Base-by-base conservation (phyloP, 768 basidiomycete species). In the Lentinula sp. region DNA sequence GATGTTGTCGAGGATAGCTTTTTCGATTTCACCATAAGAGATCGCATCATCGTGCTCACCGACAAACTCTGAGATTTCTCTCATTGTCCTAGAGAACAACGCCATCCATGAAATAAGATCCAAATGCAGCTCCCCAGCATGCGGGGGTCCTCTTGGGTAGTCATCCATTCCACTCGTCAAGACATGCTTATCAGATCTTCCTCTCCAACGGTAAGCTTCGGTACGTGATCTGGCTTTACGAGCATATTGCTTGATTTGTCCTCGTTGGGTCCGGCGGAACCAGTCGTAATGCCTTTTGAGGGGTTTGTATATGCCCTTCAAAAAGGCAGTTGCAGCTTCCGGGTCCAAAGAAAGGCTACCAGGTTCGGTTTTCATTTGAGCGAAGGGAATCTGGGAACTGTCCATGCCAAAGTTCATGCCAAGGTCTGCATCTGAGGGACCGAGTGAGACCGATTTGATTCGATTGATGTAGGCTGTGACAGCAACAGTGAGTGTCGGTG, bases 91-190 rank as follows among this genome's bases (percentile, higher is more conserved):
- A 37, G 92, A 84, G 74, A 98, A 98, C 78, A 94, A 97, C 3
- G 84, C 95, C 87, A 98, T 93, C 95, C 95, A 98, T 34, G 90
- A 89, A 64, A 95, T 91, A 61, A 98, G 74, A 73, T 98, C 95
- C 61, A 98, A 71, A 71, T 98, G 95, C 51, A 98, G 77, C 75
- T 98, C 95, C 53, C 96, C 95, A 1, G 86, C 80, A 68, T 95
- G 93, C 5, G 95, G 89, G 31, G 87, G 84, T 13, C 91, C 94
- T 58, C 95, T 83, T 10, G 95, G 95, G 72, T 95, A 98, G 73
- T 98, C 95, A 70, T 98, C 95, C 86, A 98, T 88, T 1, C 95
- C 95, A 67, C 90, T 93, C 0, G 96, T 97, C 60, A 98, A 76
- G 42, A 98, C 89, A 72, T 96, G 94, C 31, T 81, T 80, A 67